phyloP scores from a whole-genome alignment of 495 filamentous ascomycete species.

The Pyrenopolyporus hunteri region DNA sequence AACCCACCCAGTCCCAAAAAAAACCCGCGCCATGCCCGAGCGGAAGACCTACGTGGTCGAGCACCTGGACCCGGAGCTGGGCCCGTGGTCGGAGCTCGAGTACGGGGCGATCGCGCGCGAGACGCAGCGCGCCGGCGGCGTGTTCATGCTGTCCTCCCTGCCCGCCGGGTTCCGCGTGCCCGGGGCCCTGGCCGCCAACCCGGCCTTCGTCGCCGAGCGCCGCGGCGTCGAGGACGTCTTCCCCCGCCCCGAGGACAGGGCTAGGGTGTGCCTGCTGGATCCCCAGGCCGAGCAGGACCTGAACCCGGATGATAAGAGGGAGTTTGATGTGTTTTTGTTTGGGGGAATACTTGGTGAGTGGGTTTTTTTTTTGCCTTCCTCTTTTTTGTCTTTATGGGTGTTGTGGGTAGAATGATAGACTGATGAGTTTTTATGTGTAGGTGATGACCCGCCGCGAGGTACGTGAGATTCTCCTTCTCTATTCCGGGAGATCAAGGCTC shows the following conservation, averaged over 20 bases:
- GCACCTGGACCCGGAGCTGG: slow-evolving; percentile 91
- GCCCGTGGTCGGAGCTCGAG: slow-evolving; percentile 91
- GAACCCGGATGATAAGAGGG: slow-evolving; percentile 77
- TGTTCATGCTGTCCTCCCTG: slow-evolving; percentile 87
- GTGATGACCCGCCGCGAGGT: slow-evolving; percentile 96
- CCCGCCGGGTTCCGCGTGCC: slow-evolving; percentile 71
- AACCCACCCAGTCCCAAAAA: background rate
- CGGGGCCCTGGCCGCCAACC: slow-evolving; percentile 59
- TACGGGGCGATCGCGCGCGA: slow-evolving; percentile 86
- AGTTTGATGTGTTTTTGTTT: slow-evolving; percentile 91
- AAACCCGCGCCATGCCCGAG: slow-evolving; percentile 34
- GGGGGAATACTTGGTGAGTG: slow-evolving; percentile 91
- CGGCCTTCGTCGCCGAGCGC: slow-evolving; percentile 69
- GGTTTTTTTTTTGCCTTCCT: background rate
- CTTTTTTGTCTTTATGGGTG: background rate
- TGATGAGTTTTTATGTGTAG: too few species aligned
- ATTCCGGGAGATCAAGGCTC: background rate
- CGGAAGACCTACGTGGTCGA: slow-evolving; percentile 83
- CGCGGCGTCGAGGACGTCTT: slow-evolving; percentile 81
- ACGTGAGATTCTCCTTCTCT: slow-evolving; percentile 42
- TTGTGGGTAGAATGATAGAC: background rate
- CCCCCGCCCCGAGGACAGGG: slow-evolving; percentile 60
- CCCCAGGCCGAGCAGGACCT: slow-evolving; percentile 81
- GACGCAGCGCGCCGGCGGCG: slow-evolving; percentile 67
- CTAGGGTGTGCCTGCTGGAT: slow-evolving; percentile 85